A percentile compares a stretch with the other conserved stretches of the same genome.
phyloP scores from a whole-genome alignment of 495 filamentous ascomycete species.

The Rostrohypoxylon terebratum region DNA sequence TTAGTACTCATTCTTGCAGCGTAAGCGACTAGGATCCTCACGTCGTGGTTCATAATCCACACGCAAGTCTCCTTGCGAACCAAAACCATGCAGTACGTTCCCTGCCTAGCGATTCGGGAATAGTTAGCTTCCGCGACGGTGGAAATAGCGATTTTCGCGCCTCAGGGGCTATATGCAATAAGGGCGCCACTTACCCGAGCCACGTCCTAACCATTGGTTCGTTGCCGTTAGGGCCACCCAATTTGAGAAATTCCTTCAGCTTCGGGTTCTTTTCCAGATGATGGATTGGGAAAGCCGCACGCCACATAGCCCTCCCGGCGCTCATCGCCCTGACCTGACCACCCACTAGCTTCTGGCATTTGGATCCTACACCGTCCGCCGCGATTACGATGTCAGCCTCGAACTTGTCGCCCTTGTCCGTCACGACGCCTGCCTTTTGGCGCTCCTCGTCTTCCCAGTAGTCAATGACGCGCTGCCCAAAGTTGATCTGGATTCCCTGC shows the following conservation, averaged over 20 bases:
- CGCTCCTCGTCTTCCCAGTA: slow-evolving; percentile 61
- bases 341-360: slow-evolving; percentile 61
- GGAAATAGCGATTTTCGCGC: slow-evolving; percentile 1
- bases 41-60: slow-evolving; percentile 69
- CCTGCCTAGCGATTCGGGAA: slow-evolving; percentile 50
- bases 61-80: slow-evolving; percentile 63
- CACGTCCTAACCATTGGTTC: slow-evolving; percentile 57
- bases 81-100: slow-evolving; percentile 63
- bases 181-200: slow-evolving; percentile 52
- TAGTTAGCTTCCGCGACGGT: slow-evolving; percentile 21
- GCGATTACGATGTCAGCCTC: slow-evolving; percentile 69
- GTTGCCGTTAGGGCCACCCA: slow-evolving; percentile 52
- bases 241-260: slow-evolving; percentile 59
- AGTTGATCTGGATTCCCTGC: slow-evolving; percentile 65
- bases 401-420: slow-evolving; percentile 61
- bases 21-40: slow-evolving; percentile 40
- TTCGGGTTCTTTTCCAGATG: slow-evolving; percentile 57
- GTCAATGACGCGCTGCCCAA: slow-evolving; percentile 62
- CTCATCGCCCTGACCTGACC: slow-evolving; percentile 63
- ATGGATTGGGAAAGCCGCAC: slow-evolving; percentile 57
- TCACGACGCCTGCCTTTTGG: slow-evolving; percentile 58
- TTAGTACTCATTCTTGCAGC: slow-evolving; percentile 19
- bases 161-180: neutral
- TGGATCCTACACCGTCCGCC: slow-evolving; percentile 68
- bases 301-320: slow-evolving; percentile 65